A percentile compares a stretch with the other conserved stretches of the same genome.
phyloP scores from a whole-genome alignment of 805 yeast species.

The Vanderwaltozyma polyspora region DNA sequence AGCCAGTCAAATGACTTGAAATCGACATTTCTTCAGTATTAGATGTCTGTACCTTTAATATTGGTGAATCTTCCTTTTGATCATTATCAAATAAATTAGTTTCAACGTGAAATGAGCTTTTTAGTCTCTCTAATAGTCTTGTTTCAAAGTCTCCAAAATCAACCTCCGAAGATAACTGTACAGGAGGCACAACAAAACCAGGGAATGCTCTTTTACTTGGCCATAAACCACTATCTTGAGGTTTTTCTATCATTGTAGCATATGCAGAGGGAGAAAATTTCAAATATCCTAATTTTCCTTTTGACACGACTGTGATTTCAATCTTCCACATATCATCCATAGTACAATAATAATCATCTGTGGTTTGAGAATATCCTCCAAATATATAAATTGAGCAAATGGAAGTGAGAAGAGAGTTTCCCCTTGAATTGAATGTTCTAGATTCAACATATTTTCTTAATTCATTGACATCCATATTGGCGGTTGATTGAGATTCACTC shows the following conservation, averaged over 20 bases:
- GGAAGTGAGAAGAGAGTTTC: neutral
- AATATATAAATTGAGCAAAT: conserved; percentile 27
- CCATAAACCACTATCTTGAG: conserved; percentile 10
- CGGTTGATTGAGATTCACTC: neutral
- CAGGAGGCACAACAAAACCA: conserved; percentile 19
- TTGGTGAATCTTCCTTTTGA: neutral
- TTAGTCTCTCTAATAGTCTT: conserved; percentile 13
- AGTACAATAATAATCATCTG: conserved; percentile 25
- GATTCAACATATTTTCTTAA: no score
- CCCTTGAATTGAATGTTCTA: neutral
- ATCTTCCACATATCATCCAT: conserved; percentile 34
- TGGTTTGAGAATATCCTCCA: conserved; percentile 37
- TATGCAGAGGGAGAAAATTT: conserved; percentile 29
- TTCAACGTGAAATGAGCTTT: conserved; percentile 14
- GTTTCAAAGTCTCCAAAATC: conserved; percentile 6
- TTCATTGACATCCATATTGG: neutral
- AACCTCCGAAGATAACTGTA: neutral
- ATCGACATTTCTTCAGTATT: no score
- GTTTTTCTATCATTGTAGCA: conserved; percentile 22
- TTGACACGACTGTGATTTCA: conserved; percentile 28
- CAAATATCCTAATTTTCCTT: conserved; percentile 27
- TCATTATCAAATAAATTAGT: neutral
- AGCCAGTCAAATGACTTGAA: neutral
- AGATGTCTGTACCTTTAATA: neutral
- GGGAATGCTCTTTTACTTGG: conserved; percentile 31